These are phyloP conservation scores for Colletotrichum incanum DNA, from an alignment of 2,329 filamentous ascomycete species.

Conservation along the genomic window DNA sequence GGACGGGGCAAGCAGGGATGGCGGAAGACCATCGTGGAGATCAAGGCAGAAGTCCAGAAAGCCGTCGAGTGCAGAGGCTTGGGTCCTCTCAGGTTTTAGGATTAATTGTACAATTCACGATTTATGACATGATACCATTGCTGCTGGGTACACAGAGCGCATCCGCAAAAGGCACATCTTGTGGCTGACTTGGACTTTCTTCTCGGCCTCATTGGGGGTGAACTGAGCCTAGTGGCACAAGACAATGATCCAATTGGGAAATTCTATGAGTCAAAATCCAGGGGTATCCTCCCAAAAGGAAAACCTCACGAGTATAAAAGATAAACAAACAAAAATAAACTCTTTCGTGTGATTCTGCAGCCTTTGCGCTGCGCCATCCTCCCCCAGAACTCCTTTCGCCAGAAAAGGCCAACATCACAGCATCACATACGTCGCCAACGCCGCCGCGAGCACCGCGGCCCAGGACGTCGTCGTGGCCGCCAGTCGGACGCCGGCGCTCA, in stretches of 20 bases:
- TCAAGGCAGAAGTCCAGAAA: conserved; percentile 67
- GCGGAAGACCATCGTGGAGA: conserved; percentile 59
- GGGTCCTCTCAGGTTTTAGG: conserved; percentile 66
- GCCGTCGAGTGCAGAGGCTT: conserved; percentile 72
- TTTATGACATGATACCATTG: conserved; percentile 33
- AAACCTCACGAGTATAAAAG: neutral
- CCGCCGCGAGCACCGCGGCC: conserved; percentile 5
- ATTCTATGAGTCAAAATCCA: neutral
- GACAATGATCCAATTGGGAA: conserved; percentile 1
- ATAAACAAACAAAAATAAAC: neutral
- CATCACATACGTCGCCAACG: conserved; percentile 1
- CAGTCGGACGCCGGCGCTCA: conserved; percentile 17
- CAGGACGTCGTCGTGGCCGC: conserved; percentile 16
- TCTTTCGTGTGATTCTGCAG: neutral
- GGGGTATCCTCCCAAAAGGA: conserved; percentile 15
- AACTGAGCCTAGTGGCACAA: neutral
- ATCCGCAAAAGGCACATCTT: neutral
- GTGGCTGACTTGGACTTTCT: neutral
- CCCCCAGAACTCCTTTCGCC: neutral
- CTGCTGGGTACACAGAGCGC: neutral
- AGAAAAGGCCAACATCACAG: neutral
- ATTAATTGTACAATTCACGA: conserved; percentile 16
- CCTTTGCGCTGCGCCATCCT: neutral
- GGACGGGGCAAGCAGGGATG: conserved; percentile 61
- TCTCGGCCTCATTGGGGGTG: neutral